Evolutionary conservation across 768 basidiomycete genomes (phyloP).

Genomic region (Xanthoconium purpureum): DNA sequence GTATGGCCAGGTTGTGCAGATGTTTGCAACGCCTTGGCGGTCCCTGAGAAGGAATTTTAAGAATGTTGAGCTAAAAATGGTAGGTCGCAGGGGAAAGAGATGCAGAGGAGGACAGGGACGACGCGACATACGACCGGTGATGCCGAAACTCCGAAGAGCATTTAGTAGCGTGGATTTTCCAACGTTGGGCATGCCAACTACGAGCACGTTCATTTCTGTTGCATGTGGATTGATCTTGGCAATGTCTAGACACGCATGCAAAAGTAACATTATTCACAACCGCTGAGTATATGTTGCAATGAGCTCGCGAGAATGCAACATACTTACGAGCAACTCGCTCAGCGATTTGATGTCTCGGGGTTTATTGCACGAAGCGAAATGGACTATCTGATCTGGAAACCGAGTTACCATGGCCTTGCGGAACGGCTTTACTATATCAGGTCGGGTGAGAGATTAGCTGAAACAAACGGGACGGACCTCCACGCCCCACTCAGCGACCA

Average conservation of each 20-base stretch:
- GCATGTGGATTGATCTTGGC: conserved; percentile 67
- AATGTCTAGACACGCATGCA: conserved; percentile 46
- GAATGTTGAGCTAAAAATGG: conserved; percentile 2
- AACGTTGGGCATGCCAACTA: conserved; percentile 98
- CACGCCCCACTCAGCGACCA: conserved; percentile 85
- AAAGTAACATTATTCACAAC: background rate
- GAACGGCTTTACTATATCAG: conserved; percentile 55
- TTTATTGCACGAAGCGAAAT: conserved; percentile 73
- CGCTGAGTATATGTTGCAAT: background rate
- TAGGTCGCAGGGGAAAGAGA: background rate
- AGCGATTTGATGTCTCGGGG: conserved; percentile 62
- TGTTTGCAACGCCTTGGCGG: conserved; percentile 86
- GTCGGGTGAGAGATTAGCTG: conserved; percentile 1
- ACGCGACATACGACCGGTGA: conserved; percentile 69
- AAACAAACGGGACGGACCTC: conserved; percentile 48
- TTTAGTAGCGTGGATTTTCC: conserved; percentile 96
- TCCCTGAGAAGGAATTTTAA: conserved; percentile 40
- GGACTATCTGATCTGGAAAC: conserved; percentile 64
- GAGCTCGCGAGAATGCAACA: conserved; percentile 33
- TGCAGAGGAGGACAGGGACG: conserved; percentile 2
- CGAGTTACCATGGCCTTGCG: conserved; percentile 64
- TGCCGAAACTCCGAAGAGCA: conserved; percentile 81
- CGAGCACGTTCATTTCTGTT: conserved; percentile 81
- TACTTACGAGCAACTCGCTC: conserved; percentile 70
- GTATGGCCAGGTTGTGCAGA: conserved; percentile 91